Conservation (phyloP, 306 rosid genomes). For the Rubus parviflorus region DNA sequence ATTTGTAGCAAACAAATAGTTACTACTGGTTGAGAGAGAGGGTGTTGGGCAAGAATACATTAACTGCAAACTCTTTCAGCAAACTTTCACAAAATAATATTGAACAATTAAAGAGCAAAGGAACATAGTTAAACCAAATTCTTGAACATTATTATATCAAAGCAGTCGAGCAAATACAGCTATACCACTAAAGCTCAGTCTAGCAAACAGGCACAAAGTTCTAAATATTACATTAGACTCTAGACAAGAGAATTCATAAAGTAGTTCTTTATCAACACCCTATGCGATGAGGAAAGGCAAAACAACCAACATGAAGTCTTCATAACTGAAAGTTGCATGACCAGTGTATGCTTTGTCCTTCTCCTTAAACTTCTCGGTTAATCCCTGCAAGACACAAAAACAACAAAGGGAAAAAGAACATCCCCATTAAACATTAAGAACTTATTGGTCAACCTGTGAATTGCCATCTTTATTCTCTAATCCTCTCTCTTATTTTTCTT, state of each 20-base stretch:
- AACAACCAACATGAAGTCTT: slow-evolving; percentile 91
- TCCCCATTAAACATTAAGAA: neutral
- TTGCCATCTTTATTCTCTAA: neutral
- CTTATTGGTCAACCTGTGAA: neutral
- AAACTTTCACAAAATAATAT: neutral
- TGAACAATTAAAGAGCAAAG: neutral
- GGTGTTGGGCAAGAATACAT: too few species aligned
- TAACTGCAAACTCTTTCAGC: too few species aligned
- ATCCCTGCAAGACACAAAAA: slow-evolving; percentile 51
- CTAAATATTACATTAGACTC: neutral
- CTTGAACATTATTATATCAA: neutral
- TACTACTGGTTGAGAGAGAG: too few species aligned
- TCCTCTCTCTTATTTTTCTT: neutral
- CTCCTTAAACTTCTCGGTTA: slow-evolving; percentile 93
- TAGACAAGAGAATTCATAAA: neutral
- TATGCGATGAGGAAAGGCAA: slow-evolving; percentile 81
- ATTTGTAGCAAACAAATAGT: too few species aligned
- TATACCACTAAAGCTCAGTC: neutral
- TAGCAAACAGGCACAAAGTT: neutral
- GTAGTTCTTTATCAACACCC: slow-evolving; percentile 17
- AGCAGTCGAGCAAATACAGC: neutral
- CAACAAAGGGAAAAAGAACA: neutral
- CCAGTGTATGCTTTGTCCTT: slow-evolving; percentile 72
- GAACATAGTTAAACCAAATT: neutral
- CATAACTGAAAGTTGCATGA: slow-evolving; percentile 74